A percentile compares a stretch with the other conserved stretches of the same genome.
Evolutionary conservation across 106 monocot genomes (phyloP).

Genomic region (Narthecium ossifragum): DNA sequence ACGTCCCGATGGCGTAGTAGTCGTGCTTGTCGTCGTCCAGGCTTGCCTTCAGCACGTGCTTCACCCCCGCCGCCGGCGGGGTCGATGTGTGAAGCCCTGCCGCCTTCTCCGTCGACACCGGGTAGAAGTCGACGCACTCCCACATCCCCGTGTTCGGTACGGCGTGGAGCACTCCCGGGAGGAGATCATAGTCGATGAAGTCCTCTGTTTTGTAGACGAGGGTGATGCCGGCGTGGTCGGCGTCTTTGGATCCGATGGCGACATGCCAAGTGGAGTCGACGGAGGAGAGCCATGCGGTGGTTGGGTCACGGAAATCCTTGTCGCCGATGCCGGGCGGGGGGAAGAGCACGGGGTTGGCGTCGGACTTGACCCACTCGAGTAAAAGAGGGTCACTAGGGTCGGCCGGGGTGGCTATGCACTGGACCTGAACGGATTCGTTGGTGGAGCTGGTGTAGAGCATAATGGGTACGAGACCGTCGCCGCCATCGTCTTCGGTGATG

Average conservation of each 20-base stretch:
- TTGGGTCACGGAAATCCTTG: slow-evolving; percentile 64
- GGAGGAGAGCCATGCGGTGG: slow-evolving; percentile 60
- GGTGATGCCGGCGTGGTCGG: slow-evolving; percentile 35
- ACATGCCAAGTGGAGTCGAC: slow-evolving; percentile 44
- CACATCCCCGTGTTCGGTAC: slow-evolving; percentile 76
- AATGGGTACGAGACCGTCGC: too few relatives aligned
- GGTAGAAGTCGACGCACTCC: slow-evolving; percentile 93
- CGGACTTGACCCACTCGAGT: slow-evolving; percentile 42
- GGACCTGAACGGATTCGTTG: slow-evolving; percentile 47
- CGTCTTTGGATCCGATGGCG: slow-evolving; percentile 58
- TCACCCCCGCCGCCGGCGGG: slow-evolving; percentile 22
- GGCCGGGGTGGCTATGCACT: slow-evolving; percentile 50
- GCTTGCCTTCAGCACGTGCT: slow-evolving; percentile 84
- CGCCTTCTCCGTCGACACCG: slow-evolving; percentile 28
- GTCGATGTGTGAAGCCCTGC: slow-evolving; percentile 63
- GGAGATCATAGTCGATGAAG: slow-evolving; percentile 43
- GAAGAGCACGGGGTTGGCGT: slow-evolving; percentile 49
- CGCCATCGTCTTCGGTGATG: too few relatives aligned
- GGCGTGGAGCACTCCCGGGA: slow-evolving; percentile 38
- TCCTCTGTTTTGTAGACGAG: slow-evolving; percentile 79
- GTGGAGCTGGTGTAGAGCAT: slow-evolving; percentile 77
- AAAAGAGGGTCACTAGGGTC: slow-evolving; percentile 50
- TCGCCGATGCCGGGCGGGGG: slow-evolving; percentile 41
- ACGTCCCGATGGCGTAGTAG: slow-evolving; percentile 79
- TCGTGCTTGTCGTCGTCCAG: slow-evolving; percentile 69